Evolutionary conservation across 176 grass and related monocot genomes (phyloP).

Genomic region (Musa schizocarpa): DNA sequence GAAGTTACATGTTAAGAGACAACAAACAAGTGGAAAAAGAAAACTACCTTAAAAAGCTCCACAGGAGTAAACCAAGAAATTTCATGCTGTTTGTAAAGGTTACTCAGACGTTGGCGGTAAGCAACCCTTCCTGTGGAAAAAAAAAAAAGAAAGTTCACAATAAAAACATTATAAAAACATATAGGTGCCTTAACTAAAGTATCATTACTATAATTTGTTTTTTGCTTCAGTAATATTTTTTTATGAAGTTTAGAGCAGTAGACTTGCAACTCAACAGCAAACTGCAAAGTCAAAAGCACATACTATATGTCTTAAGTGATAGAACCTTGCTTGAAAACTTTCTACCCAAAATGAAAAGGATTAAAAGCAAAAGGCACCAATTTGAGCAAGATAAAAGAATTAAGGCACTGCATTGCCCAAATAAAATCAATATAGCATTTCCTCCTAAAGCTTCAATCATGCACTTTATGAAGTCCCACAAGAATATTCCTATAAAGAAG

Average conservation of each 20-base stretch:
- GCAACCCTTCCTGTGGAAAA: conserved; percentile 52
- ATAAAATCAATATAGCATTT: background rate
- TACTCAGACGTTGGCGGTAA: conserved; percentile 73
- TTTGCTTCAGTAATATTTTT: background rate
- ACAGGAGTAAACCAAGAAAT: conserved; percentile 97
- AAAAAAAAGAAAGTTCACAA: background rate
- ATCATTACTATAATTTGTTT: background rate
- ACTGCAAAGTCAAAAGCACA: background rate
- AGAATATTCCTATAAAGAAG: background rate
- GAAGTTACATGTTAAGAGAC: background rate
- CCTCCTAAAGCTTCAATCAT: background rate
- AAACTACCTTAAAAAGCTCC: conserved; percentile 76
- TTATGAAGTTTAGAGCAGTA: background rate
- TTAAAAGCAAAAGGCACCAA: background rate
- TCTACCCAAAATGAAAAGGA: background rate
- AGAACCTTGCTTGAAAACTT: background rate
- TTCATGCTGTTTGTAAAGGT: conserved; percentile 81
- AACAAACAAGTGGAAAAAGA: background rate
- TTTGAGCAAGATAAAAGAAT: background rate
- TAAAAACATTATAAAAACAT: background rate
- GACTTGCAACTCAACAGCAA: background rate
- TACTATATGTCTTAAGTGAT: background rate
- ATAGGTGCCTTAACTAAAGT: background rate
- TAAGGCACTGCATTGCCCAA: no score
- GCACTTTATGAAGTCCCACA: no score